These are phyloP conservation scores for Cyclotella baltica DNA, from an alignment of 108 stramenopile species.

Conservation along the genomic window DNA sequence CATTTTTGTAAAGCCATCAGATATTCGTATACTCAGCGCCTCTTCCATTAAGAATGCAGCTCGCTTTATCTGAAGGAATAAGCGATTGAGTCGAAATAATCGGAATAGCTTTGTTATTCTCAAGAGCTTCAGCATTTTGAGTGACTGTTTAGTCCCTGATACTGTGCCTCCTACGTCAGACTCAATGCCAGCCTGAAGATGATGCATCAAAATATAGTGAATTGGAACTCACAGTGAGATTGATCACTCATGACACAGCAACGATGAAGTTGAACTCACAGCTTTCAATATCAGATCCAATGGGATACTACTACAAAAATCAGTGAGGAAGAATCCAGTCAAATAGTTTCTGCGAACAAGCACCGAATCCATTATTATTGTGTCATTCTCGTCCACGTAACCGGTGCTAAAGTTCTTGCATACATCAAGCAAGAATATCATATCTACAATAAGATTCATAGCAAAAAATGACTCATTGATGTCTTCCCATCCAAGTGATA, in stretches of 20 bases:
- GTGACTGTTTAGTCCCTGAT: slow-evolving; percentile 50
- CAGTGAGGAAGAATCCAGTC: slow-evolving; percentile 66
- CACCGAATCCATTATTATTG: slow-evolving; percentile 54
- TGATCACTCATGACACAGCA: neutral
- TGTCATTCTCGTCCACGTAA: slow-evolving; percentile 58
- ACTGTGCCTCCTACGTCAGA: slow-evolving; percentile 50
- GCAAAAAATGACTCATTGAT: slow-evolving; percentile 45
- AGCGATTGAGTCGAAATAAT: slow-evolving; percentile 62
- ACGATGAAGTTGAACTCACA: slow-evolving; percentile 26
- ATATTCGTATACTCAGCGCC: slow-evolving; percentile 55
- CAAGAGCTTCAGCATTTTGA: slow-evolving; percentile 68
- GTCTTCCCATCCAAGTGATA: slow-evolving; percentile 67
- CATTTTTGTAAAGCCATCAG: slow-evolving; percentile 64
- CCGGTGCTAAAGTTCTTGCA: slow-evolving; percentile 76
- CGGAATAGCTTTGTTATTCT: slow-evolving; percentile 67
- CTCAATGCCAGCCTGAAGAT: slow-evolving; percentile 38
- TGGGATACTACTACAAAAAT: slow-evolving; percentile 63
- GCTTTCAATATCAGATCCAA: slow-evolving; percentile 53
- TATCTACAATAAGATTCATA: slow-evolving; percentile 64
- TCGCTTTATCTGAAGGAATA: slow-evolving; percentile 55
- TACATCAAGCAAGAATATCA: slow-evolving; percentile 70
- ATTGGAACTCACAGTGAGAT: neutral
- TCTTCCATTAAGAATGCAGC: slow-evolving; percentile 61
- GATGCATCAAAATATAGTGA: neutral
- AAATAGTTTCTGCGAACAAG: slow-evolving; percentile 63